Evolutionary conservation across 768 basidiomycete genomes (phyloP).

Genomic region (Auriculariales sp.): DNA sequence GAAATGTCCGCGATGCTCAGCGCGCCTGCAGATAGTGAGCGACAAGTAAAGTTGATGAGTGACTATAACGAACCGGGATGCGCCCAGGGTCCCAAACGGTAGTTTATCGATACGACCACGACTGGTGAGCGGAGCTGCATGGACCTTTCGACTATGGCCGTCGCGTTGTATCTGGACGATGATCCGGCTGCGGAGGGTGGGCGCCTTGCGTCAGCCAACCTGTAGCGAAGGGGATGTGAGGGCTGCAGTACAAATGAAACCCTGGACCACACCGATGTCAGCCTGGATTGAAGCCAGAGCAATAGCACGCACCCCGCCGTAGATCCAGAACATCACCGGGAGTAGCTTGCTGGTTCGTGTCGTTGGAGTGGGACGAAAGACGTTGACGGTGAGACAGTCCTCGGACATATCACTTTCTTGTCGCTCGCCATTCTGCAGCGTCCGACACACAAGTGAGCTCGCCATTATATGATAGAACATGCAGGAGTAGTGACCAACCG

Average conservation of each 20-base stretch:
- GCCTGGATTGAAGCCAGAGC: neutral
- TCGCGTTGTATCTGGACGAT: neutral
- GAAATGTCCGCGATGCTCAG: slow-evolving; percentile 27
- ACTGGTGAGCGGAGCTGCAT: slow-evolving; percentile 22
- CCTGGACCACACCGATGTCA: too few relatives aligned
- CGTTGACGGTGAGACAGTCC: slow-evolving; percentile 34
- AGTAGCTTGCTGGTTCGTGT: slow-evolving; percentile 12
- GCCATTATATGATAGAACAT: too few relatives aligned
- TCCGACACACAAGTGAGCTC: too few relatives aligned
- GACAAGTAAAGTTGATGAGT: too few relatives aligned
- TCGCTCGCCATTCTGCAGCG: too few relatives aligned
- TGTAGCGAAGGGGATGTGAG: too few relatives aligned
- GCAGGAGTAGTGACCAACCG: too few relatives aligned
- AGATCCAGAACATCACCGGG: slow-evolving; percentile 32
- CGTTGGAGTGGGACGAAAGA: slow-evolving; percentile 25
- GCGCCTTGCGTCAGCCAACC: too few relatives aligned
- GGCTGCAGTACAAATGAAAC: too few relatives aligned
- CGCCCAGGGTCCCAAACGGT: slow-evolving; percentile 29
- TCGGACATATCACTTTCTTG: slow-evolving; percentile 26
- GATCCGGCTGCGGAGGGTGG: too few relatives aligned
- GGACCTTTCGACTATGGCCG: neutral
- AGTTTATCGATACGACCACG: slow-evolving; percentile 35
- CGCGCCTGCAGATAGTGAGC: too few relatives aligned
- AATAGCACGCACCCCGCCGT: slow-evolving; percentile 18
- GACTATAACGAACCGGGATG: slow-evolving; percentile 24